These are phyloP conservation scores for Flaveria brownii DNA, from an alignment of 129 eudicot species.

Conservation along the genomic window DNA sequence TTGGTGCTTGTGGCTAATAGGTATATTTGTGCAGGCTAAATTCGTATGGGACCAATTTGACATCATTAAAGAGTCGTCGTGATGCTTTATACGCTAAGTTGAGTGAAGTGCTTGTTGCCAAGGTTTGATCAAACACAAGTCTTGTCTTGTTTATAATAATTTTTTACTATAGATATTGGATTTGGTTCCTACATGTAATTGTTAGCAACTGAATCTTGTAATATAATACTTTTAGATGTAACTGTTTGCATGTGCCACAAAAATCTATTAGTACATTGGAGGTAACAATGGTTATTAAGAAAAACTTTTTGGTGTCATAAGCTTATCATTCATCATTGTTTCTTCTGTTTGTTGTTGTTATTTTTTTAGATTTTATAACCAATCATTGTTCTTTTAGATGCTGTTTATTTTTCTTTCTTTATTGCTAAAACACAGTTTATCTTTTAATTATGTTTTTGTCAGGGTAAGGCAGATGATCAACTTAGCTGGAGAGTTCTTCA, in stretches of 20 bases:
- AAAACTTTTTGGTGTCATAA: not conserved
- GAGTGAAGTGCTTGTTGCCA: slow-evolving; percentile 65
- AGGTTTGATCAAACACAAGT: slow-evolving; percentile 45
- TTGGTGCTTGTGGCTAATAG: slow-evolving; percentile 8
- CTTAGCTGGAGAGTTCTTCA: slow-evolving; percentile 77
- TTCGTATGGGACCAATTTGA: slow-evolving; percentile 65
- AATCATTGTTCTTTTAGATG: not conserved
- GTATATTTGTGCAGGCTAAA: slow-evolving; percentile 51
- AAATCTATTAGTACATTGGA: not conserved
- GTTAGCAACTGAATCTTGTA: not conserved
- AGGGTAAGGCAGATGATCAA: slow-evolving; percentile 99
- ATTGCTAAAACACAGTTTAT: slow-evolving; percentile 1
- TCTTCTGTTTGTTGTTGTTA: not conserved
- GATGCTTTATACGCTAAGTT: slow-evolving; percentile 57
- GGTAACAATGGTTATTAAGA: slow-evolving; percentile 1
- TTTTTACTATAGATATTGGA: not conserved
- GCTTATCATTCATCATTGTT: not conserved
- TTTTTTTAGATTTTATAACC: not conserved
- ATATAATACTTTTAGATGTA: not conserved
- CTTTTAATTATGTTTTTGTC: slow-evolving; percentile 6
- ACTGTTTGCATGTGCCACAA: too few species aligned
- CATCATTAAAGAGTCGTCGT: slow-evolving; percentile 59
- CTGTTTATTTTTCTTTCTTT: not conserved
- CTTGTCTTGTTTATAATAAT: not conserved
- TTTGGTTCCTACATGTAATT: slow-evolving; percentile 3